Percentiles rank a stretch among this genome's conserved stretches.
Conservation (phyloP, 495 filamentous ascomycete genomes). For the Penicillium paradoxum region DNA sequence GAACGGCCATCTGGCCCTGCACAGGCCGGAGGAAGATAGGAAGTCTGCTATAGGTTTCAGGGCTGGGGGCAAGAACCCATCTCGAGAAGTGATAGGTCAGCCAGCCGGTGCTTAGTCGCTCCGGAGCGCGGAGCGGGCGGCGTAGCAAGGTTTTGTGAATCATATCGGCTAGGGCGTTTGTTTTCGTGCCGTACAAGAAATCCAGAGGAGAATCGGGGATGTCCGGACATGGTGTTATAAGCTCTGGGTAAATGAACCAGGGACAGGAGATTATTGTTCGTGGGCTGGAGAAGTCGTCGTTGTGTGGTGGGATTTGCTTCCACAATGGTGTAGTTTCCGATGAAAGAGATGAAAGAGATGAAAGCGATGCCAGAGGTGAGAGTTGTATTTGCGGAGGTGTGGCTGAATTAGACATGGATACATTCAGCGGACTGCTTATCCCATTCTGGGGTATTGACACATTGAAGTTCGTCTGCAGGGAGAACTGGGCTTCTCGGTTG, state of each 20-base stretch:
- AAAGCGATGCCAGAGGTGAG: not conserved
- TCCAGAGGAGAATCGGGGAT: conserved; percentile 23
- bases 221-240: conserved; percentile 18
- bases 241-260: conserved; percentile 18
- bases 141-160: conserved; percentile 16
- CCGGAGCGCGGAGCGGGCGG: conserved; percentile 27
- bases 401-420: not conserved
- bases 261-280: conserved; percentile 1
- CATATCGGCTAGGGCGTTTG: conserved; percentile 24
- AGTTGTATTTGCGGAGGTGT: not conserved
- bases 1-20: conserved; percentile 17
- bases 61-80: conserved; percentile 23
- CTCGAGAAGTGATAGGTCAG: conserved; percentile 18
- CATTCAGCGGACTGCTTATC: not conserved
- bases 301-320: conserved; percentile 21
- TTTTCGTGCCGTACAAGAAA: conserved; percentile 25
- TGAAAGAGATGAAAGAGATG: not conserved
- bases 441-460: not conserved
- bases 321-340: conserved; percentile 2
- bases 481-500: not conserved
- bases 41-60: conserved; percentile 14
- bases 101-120: conserved; percentile 22
- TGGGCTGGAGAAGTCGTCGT: conserved; percentile 15
- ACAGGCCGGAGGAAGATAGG: conserved; percentile 14
- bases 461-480: not conserved